Conservation (phyloP, 2,329 filamentous ascomycete genomes). For the Gremmenia infestans region DNA sequence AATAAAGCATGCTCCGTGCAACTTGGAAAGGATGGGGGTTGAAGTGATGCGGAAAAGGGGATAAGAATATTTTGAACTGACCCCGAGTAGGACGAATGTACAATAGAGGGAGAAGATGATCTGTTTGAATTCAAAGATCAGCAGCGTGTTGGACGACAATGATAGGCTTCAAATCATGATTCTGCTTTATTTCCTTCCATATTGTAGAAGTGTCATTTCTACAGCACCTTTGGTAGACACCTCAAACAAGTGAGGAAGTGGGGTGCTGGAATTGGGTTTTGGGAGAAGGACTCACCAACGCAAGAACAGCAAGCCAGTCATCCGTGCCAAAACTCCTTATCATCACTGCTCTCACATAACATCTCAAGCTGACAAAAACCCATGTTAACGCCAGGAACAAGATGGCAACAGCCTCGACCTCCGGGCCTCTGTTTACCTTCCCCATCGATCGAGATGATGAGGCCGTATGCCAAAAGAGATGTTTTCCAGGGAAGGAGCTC, state of each 20-base stretch:
- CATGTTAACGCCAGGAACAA: slow-evolving; percentile 35
- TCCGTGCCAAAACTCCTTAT: slow-evolving; percentile 40
- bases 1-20: no score
- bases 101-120: slow-evolving; percentile 14
- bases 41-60: no score
- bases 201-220: background rate
- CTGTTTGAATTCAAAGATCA: slow-evolving; percentile 6
- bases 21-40: no score
- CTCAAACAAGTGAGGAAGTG: background rate
- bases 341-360: slow-evolving; percentile 41
- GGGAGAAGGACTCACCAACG: slow-evolving; percentile 35
- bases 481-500: background rate
- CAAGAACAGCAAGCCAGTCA: slow-evolving; percentile 43
- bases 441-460: background rate
- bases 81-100: slow-evolving; percentile 16
- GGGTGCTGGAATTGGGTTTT: background rate
- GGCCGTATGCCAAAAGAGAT: background rate
- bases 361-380: slow-evolving; percentile 37
- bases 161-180: background rate
- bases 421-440: slow-evolving; percentile 14
- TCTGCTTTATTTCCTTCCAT: background rate
- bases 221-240: no score
- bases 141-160: background rate
- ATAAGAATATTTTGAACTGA: background rate
- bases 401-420: slow-evolving; percentile 16